Evolutionary conservation across 2,329 filamentous ascomycete genomes (phyloP).

Genomic region (Phialemonium atrogriseum): DNA sequence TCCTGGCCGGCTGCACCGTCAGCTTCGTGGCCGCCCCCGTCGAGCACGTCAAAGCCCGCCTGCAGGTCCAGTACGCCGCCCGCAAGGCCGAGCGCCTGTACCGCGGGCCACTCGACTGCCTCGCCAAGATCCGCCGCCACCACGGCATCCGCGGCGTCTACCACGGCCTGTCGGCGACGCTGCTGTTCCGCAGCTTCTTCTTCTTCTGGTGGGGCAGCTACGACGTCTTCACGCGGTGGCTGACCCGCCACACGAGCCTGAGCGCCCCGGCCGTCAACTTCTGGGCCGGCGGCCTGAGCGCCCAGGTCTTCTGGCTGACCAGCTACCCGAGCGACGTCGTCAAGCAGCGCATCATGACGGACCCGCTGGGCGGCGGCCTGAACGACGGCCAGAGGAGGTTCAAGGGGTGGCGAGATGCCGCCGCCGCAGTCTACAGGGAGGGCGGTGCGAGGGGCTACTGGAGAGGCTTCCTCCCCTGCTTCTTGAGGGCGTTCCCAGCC

Average conservation of each 20-base stretch:
- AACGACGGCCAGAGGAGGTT: conserved; percentile 63
- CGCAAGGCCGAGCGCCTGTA: conserved; percentile 72
- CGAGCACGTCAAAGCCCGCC: conserved; percentile 87
- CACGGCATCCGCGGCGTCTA: conserved; percentile 79
- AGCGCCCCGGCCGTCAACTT: conserved; percentile 83
- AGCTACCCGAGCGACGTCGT: conserved; percentile 89
- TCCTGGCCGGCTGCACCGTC: conserved; percentile 82
- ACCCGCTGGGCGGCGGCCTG: conserved; percentile 66
- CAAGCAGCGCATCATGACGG: conserved; percentile 97
- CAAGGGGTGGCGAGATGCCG: conserved; percentile 71
- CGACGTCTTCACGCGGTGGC: conserved; percentile 65
- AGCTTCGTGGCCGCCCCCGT: conserved; percentile 89
- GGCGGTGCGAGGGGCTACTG: conserved; percentile 75
- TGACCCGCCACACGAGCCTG: conserved; percentile 60
- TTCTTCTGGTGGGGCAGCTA: conserved; percentile 99
- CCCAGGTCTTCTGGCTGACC: conserved; percentile 90
- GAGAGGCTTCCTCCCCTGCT: conserved; percentile 89
- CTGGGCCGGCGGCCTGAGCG: conserved; percentile 89
- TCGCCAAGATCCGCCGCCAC: conserved; percentile 55
- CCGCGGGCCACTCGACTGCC: conserved; percentile 78
- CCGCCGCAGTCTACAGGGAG: conserved; percentile 66
- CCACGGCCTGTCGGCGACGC: conserved; percentile 74
- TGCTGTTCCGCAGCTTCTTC: conserved; percentile 88
- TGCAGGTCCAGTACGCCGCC: conserved; percentile 90
- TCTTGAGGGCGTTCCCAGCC: conserved; percentile 86